These are phyloP conservation scores for Xylariaceae sp. DNA, from an alignment of 2,329 filamentous ascomycete genomes.

Conservation along the genomic window DNA sequence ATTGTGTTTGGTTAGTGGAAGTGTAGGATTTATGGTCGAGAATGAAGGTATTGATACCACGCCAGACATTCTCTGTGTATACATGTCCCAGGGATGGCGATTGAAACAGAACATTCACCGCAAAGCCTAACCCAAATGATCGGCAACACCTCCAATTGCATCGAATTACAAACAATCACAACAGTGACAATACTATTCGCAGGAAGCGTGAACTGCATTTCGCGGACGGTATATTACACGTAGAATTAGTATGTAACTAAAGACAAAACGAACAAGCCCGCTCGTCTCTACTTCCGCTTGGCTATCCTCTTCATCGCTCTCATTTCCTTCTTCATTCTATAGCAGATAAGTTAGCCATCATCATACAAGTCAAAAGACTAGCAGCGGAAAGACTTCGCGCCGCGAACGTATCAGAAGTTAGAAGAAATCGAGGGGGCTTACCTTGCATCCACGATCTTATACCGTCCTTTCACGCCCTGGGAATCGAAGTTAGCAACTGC, in stretches of 20 bases:
- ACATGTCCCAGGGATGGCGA: background rate
- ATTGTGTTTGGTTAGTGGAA: background rate
- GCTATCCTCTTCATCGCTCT: slow-evolving; percentile 26
- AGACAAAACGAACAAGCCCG: background rate
- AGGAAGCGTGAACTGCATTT: too few species aligned
- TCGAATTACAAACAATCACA: too few species aligned
- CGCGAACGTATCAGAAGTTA: background rate
- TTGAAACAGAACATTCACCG: background rate
- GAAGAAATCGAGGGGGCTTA: background rate
- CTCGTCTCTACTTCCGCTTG: slow-evolving; percentile 18
- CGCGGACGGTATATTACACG: background rate
- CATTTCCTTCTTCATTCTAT: slow-evolving; percentile 28
- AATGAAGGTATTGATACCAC: too few species aligned
- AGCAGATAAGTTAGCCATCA: slow-evolving; percentile 2
- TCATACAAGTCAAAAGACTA: background rate
- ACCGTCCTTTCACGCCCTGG: slow-evolving; percentile 21
- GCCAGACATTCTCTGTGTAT: background rate
- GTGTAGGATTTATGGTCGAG: background rate
- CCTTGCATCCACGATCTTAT: slow-evolving; percentile 24
- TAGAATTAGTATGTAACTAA: background rate
- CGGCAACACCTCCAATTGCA: too few species aligned
- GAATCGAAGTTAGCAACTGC: slow-evolving; percentile 4
- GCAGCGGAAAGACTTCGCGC: background rate
- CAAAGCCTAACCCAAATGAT: background rate
- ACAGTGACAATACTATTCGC: too few species aligned